Conservation (phyloP, 768 basidiomycete genomes). For the Gelatoporia subvermispora region DNA sequence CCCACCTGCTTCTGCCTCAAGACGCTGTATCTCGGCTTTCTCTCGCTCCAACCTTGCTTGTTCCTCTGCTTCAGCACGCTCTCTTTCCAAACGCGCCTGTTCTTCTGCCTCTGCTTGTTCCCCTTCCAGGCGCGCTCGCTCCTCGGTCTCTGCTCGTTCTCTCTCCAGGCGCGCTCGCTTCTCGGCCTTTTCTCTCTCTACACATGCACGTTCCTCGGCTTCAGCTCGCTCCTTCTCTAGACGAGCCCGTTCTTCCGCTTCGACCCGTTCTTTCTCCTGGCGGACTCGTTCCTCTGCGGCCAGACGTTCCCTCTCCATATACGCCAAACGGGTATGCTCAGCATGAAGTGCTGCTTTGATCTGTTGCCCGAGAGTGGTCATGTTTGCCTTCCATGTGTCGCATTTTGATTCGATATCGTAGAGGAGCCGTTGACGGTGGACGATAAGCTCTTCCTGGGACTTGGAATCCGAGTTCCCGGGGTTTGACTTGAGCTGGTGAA, state of each 20-base stretch:
- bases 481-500: slow-evolving; percentile 50
- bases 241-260: slow-evolving; percentile 12
- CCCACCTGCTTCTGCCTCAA: slow-evolving; percentile 2
- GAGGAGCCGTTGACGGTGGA: slow-evolving; percentile 42
- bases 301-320: slow-evolving; percentile 15
- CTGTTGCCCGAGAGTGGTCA: slow-evolving; percentile 26
- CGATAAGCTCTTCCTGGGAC: slow-evolving; percentile 44
- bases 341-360: slow-evolving; percentile 36
- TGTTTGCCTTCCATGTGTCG: slow-evolving; percentile 42
- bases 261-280: slow-evolving; percentile 14
- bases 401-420: slow-evolving; percentile 48
- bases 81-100: slow-evolving; percentile 16
- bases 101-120: slow-evolving; percentile 20
- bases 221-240: slow-evolving; percentile 20
- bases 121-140: slow-evolving; percentile 19
- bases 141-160: slow-evolving; percentile 20
- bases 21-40: background rate
- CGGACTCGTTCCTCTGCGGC: slow-evolving; percentile 13
- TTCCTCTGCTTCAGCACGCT: slow-evolving; percentile 23
- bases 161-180: slow-evolving; percentile 27
- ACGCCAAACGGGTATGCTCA: slow-evolving; percentile 33
- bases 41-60: slow-evolving; percentile 4
- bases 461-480: slow-evolving; percentile 39
- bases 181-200: slow-evolving; percentile 9
- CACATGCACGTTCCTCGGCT: slow-evolving; percentile 17